phyloP scores from a whole-genome alignment of 2,329 filamentous ascomycete genomes.

The Aspergillus tamarii region DNA sequence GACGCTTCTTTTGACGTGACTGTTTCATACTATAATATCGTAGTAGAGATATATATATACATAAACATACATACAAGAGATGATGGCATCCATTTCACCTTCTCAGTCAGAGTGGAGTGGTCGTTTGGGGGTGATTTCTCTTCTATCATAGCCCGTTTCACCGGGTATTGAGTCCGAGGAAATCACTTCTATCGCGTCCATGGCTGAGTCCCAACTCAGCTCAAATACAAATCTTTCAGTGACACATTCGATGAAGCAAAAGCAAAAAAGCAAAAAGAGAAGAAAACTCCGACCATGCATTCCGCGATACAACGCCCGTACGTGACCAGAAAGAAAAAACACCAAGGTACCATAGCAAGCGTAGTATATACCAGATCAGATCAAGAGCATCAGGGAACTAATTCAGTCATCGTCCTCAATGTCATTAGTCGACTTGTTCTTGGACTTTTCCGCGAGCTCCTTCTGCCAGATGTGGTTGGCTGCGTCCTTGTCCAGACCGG shows the following conservation, averaged over 20 bases:
- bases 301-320: slow-evolving; percentile 37
- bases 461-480: slow-evolving; percentile 75
- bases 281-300: slow-evolving; percentile 40
- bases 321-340: slow-evolving; percentile 29
- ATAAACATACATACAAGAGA: slow-evolving; percentile 9
- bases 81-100: slow-evolving; percentile 5
- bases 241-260: slow-evolving; percentile 13
- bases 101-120: neutral
- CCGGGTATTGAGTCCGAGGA: neutral
- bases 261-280: slow-evolving; percentile 10
- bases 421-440: slow-evolving; percentile 47
- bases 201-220: neutral
- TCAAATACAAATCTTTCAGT: slow-evolving; percentile 9
- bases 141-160: slow-evolving; percentile 4
- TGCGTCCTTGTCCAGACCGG: slow-evolving; percentile 70
- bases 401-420: slow-evolving; percentile 32
- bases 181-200: slow-evolving; percentile 2
- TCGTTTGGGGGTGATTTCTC: neutral
- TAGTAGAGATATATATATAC: slow-evolving; percentile 1
- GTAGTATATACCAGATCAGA: slow-evolving; percentile 23
- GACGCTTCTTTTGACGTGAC: neutral
- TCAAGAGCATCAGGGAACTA: neutral
- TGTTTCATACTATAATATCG: neutral
- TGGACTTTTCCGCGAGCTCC: slow-evolving; percentile 60
- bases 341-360: slow-evolving; percentile 18